These are phyloP conservation scores for Sphaceloma murrayae DNA, from an alignment of 2,329 filamentous ascomycete genomes.

Conservation along the genomic window DNA sequence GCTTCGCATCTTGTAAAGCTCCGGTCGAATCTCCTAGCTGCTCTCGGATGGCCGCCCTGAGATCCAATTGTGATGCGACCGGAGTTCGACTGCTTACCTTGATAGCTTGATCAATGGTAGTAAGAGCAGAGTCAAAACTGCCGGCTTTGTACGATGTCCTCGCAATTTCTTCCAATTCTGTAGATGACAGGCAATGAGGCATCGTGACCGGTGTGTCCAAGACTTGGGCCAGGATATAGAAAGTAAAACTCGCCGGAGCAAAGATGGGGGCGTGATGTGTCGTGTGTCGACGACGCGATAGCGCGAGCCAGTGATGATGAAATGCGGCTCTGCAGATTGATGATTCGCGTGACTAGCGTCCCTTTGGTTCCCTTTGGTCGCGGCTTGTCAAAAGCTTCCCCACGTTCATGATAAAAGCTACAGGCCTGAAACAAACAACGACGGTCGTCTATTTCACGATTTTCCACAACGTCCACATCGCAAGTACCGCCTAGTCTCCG, in stretches of 20 bases:
- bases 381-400: conserved; percentile 13
- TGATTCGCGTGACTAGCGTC: conserved; percentile 2
- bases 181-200: conserved; percentile 8
- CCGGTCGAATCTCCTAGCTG: conserved; percentile 42
- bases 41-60: conserved; percentile 46
- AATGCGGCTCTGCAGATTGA: conserved; percentile 8
- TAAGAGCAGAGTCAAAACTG: conserved; percentile 15
- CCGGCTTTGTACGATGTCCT: conserved; percentile 14
- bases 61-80: conserved; percentile 40
- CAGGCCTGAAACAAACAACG: no score
- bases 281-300: conserved; percentile 2
- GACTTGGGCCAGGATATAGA: background rate
- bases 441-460: no score
- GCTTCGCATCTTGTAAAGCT: conserved; percentile 48
- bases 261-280: background rate
- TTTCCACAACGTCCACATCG: background rate
- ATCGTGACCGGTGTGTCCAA: background rate
- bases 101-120: conserved; percentile 28
- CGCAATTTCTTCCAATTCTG: conserved; percentile 9
- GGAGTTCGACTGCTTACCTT: conserved; percentile 26
- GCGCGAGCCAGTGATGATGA: conserved; percentile 1
- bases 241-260: background rate
- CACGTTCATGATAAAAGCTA: no score
- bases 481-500: conserved; percentile 22
- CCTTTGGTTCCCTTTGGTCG: no score